Conservation (phyloP, 2,329 filamentous ascomycete genomes). For the Rhynchosporium graminicola region DNA sequence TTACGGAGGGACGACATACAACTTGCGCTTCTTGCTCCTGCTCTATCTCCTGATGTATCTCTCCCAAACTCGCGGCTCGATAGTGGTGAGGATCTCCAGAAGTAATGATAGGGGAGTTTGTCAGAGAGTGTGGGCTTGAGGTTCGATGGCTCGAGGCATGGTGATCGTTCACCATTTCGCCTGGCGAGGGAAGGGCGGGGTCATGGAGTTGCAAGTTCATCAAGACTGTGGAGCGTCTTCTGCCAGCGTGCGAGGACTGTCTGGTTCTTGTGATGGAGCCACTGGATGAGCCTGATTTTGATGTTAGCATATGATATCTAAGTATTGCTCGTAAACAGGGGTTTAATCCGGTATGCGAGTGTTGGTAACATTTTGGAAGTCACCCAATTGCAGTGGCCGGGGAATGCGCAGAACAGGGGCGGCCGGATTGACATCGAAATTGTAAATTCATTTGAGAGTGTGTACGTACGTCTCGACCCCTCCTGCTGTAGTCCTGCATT, state of each 20-base stretch:
- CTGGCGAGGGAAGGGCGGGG: conserved; percentile 64
- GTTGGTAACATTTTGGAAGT: not conserved
- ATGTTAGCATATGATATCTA: conserved; percentile 12
- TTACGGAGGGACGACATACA: conserved; percentile 46
- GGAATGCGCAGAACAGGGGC: not conserved
- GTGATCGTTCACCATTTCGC: conserved; percentile 63
- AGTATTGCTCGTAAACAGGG: not conserved
- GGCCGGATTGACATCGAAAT: not conserved
- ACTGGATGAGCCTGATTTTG: conserved; percentile 45
- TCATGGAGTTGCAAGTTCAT: conserved; percentile 77
- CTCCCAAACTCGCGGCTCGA: conserved; percentile 69
- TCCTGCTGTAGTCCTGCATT: conserved; percentile 75
- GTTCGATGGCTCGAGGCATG: conserved; percentile 41
- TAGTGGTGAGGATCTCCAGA: conserved; percentile 60
- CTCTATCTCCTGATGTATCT: conserved; percentile 77
- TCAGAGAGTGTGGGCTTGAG: conserved; percentile 49
- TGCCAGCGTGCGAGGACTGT: conserved; percentile 51
- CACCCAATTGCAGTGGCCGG: conserved; percentile 10
- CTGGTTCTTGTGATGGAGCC: conserved; percentile 52
- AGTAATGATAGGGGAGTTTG: conserved; percentile 48
- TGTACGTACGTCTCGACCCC: conserved; percentile 54
- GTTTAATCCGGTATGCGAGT: not conserved
- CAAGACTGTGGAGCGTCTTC: conserved; percentile 67
- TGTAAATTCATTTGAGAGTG: not conserved
- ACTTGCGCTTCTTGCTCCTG: conserved; percentile 79